A percentile compares a stretch with the other conserved stretches of the same genome.
Evolutionary conservation across 768 basidiomycete species (phyloP).

Genomic region (Hirschioporus abietinus): DNA sequence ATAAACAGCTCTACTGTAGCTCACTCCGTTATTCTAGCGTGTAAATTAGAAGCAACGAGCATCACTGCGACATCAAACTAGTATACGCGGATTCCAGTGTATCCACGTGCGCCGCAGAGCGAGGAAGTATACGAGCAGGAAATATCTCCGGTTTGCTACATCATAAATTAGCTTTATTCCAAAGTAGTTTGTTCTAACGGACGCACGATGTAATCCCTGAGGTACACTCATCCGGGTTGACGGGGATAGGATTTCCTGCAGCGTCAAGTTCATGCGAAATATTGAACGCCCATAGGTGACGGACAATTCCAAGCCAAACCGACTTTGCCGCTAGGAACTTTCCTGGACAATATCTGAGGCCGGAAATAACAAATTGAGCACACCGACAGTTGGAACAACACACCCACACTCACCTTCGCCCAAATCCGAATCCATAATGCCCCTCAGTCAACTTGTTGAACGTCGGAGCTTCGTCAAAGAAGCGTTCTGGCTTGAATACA

Average conservation of each 20-base stretch:
- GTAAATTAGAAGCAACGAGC: too few species aligned
- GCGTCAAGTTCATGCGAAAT: slow-evolving; percentile 1
- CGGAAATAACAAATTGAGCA: background rate
- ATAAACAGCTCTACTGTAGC: too few species aligned
- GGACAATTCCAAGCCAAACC: slow-evolving; percentile 8
- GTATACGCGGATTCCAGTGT: background rate
- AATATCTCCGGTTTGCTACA: background rate
- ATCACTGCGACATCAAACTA: background rate
- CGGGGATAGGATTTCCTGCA: slow-evolving; percentile 2
- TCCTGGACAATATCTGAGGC: slow-evolving; percentile 9
- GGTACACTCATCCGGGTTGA: slow-evolving; percentile 9
- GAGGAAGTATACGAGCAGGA: background rate
- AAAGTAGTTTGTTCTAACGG: background rate
- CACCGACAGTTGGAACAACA: too few species aligned
- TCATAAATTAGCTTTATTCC: background rate
- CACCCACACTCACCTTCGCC: background rate
- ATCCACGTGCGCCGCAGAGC: background rate
- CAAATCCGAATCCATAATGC: slow-evolving; percentile 12
- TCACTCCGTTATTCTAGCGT: too few species aligned
- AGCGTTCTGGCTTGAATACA: slow-evolving; percentile 10
- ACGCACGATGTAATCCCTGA: slow-evolving; percentile 12
- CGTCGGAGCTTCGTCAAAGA: background rate
- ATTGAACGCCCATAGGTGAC: slow-evolving; percentile 11
- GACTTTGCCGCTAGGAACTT: slow-evolving; percentile 10
- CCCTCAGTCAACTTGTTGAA: slow-evolving; percentile 7